Evolutionary conservation across 2,329 filamentous ascomycete genomes (phyloP).

Genomic region (Mycosphaerella arachidis): DNA sequence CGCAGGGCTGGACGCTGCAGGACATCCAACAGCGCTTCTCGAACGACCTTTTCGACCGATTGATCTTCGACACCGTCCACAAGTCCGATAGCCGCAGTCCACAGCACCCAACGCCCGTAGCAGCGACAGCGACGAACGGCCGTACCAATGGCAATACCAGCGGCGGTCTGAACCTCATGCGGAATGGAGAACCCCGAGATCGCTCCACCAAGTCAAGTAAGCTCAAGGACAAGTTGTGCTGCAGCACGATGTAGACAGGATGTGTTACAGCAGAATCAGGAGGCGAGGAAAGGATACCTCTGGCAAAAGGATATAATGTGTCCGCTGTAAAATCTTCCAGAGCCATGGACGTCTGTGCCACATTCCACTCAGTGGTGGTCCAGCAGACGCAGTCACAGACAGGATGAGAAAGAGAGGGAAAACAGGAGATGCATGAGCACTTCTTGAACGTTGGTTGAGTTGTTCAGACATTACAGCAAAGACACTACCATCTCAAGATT

Average conservation of each 20-base stretch:
- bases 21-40: constrained; percentile 11
- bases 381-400: too few relatives aligned
- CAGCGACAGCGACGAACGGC: background rate
- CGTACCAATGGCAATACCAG: background rate
- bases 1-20: constrained; percentile 13
- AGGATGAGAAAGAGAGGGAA: too few relatives aligned
- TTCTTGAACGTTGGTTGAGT: background rate
- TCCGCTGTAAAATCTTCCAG: too few relatives aligned
- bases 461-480: background rate
- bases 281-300: too few relatives aligned
- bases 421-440: background rate
- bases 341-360: too few relatives aligned
- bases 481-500: background rate
- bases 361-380: too few relatives aligned
- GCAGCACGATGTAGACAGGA: background rate
- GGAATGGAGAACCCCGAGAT: background rate
- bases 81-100: too few relatives aligned
- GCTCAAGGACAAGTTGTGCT: background rate
- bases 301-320: too few relatives aligned
- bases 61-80: constrained; percentile 3
- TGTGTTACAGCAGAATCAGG: too few relatives aligned
- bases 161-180: background rate
- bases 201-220: background rate
- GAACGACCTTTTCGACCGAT: constrained; percentile 10
- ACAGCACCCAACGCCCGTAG: too few relatives aligned